Evolutionary conservation across 192 early-diverging fungal genomes (phyloP), one percentile per base, ranked within the genome.

Genomic region (Geranomyces variabilis): DNA sequence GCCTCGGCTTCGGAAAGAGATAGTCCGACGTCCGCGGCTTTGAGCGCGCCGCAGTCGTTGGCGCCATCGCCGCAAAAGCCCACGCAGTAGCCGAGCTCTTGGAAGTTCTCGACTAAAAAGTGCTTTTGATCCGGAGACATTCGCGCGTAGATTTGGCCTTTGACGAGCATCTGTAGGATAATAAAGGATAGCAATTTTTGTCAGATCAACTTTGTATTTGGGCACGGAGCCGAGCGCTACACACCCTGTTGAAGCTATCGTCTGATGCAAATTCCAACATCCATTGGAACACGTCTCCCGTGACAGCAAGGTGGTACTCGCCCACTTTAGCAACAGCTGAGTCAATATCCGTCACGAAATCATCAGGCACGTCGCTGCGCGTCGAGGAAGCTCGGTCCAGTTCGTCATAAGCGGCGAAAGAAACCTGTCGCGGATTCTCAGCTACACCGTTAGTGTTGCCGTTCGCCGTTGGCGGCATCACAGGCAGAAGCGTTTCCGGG

Each of bases 41-140:
- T 94, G 15, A 99, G 81, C 3, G 98, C 98, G 21, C 96, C 95
- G 81, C 93, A 95, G 77, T 99, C 98, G 70, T 99, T 99, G 21
- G 98, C 96, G 12, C 98, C 98, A 75, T 99, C 98, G n/a, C 98
- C 98, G 75, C 96, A 98, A 77, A 99, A 99, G 0, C 95, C 94
- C 29, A 94, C 91, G 71, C 91, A 94, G 80, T 98, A 96, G 15
- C 92, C 95, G 29, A 98, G 85, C 22, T 80, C 84, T 74, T 98
- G 96, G 45, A 98, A 78, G 61, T 88, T 86, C 73, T 94, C 91
- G 5, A 99, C 95, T 19, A 99, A 75, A 72, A 93, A 90, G 44
- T 94, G 93, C 67, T 99, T 99, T 76, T 98, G 94, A 74, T 99
- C 98, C 0, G 98, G 98, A 1, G 96, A 97, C 96, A 98, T 98